Conservation (phyloP, 305 asterid species). For the Solanum hybrid region DNA sequence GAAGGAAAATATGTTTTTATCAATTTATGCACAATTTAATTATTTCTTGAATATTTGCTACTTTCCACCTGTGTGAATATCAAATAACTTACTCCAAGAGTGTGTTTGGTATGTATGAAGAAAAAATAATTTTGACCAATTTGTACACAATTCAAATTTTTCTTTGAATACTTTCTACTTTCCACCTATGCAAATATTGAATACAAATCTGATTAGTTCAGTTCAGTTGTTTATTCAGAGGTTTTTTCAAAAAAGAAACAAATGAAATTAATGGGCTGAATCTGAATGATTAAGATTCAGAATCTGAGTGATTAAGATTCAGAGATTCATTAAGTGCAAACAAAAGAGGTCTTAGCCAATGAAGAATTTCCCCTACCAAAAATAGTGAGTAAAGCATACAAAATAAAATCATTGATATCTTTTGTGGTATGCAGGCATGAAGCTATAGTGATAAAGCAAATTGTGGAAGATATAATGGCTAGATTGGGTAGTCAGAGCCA, state of each 20-base stretch:
- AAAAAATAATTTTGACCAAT: not conserved
- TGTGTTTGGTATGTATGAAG: not conserved
- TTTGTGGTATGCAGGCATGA: not conserved
- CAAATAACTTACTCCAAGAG: not conserved
- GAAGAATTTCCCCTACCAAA: not conserved
- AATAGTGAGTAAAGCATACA: not conserved
- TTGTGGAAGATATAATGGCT: conserved; percentile 2
- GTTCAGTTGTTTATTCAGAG: not conserved
- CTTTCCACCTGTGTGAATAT: not conserved
- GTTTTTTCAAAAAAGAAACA: rapidly evolving
- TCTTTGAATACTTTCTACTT: not conserved
- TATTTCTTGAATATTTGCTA: not conserved
- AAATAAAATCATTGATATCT: not conserved
- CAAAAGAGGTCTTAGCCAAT: no score
- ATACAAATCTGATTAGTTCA: not conserved
- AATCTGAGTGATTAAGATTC: no score
- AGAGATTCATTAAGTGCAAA: no score
- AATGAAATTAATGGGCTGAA: not conserved
- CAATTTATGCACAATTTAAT: not conserved
- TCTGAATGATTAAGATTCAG: no score
- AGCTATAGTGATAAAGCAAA: not conserved
- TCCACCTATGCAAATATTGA: not conserved
- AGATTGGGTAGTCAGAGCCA: not conserved
- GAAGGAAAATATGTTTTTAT: not conserved
- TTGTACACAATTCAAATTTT: not conserved